phyloP scores from a whole-genome alignment of 106 monocot genomes.

The Phalaenopsis aphrodite region DNA sequence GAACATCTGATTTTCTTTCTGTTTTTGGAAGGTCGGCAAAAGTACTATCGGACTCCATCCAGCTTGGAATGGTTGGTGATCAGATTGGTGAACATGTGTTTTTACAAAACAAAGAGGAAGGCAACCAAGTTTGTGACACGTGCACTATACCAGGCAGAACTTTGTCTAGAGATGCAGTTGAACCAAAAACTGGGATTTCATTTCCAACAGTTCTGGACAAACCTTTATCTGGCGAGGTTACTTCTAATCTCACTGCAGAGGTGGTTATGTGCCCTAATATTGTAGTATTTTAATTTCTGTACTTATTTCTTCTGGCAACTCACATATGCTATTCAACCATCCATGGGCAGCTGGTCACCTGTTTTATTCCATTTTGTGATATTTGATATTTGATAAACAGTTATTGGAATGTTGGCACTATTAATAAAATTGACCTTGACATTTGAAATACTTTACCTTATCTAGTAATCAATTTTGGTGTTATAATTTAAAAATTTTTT shows the following conservation, averaged over 20 bases:
- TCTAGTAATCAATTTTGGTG: background rate
- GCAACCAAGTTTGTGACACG: slow-evolving; percentile 27
- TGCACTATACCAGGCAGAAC: slow-evolving; percentile 28
- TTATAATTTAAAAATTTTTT: background rate
- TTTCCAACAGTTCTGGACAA: slow-evolving; percentile 66
- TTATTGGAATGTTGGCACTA: background rate
- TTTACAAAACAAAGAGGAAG: slow-evolving; percentile 12
- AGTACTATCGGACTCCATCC: slow-evolving; percentile 37
- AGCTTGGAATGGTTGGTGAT: slow-evolving; percentile 27
- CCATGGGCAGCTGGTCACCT: background rate
- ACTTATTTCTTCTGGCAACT: background rate
- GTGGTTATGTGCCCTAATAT: slow-evolving; percentile 11
- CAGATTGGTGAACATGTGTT: slow-evolving; percentile 15
- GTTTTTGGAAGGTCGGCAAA: slow-evolving; percentile 44
- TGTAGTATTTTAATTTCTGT: background rate
- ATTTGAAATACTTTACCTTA: background rate
- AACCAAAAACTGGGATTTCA: slow-evolving; percentile 82
- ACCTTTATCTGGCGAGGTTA: slow-evolving; percentile 31
- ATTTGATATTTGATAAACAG: background rate
- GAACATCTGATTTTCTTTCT: slow-evolving; percentile 3
- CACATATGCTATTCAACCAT: background rate
- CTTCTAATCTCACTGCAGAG: slow-evolving; percentile 41
- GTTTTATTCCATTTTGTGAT: background rate
- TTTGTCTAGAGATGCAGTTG: slow-evolving; percentile 54
- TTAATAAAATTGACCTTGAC: background rate